These are phyloP conservation scores for Actinomortierella ambigua DNA, from an alignment of 371 early-diverging fungal species.

Conservation along the genomic window DNA sequence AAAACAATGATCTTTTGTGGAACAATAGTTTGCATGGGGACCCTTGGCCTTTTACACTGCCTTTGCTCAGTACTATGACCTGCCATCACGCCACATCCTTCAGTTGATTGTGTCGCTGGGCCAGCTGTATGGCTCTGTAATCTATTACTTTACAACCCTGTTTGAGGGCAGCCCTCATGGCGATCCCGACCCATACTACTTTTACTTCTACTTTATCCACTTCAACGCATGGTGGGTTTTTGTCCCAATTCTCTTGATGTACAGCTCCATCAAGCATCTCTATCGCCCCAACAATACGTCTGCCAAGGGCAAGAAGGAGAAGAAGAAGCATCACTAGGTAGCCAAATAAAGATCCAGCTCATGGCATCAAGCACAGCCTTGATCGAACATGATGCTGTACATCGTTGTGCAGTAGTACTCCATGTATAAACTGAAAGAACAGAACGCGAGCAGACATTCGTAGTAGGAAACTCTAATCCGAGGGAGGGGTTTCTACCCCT, in stretches of 20 bases:
- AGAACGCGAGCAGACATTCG: too few species aligned
- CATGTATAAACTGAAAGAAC: too few species aligned
- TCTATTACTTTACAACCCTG: slow-evolving; percentile 71
- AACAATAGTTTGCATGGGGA: slow-evolving; percentile 67
- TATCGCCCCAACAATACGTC: too few species aligned
- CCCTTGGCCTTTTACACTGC: slow-evolving; percentile 71
- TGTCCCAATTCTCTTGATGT: slow-evolving; percentile 56
- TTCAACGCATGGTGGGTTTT: slow-evolving; percentile 75
- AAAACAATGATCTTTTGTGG: background rate
- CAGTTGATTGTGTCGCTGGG: slow-evolving; percentile 71
- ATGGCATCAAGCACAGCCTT: background rate
- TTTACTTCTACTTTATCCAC: slow-evolving; percentile 74
- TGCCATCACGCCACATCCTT: slow-evolving; percentile 67
- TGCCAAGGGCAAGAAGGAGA: slow-evolving; percentile 8
- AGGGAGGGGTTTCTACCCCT: too few species aligned
- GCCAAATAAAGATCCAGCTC: slow-evolving; percentile 2
- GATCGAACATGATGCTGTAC: background rate
- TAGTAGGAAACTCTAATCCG: too few species aligned
- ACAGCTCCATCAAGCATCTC: slow-evolving; percentile 6
- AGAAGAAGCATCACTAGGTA: slow-evolving; percentile 2
- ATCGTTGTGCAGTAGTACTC: too few species aligned
- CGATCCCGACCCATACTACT: slow-evolving; percentile 69
- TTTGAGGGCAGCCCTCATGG: slow-evolving; percentile 65
- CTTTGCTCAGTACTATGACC: slow-evolving; percentile 60
- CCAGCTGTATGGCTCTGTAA: slow-evolving; percentile 75